Percentiles rank a stretch among this genome's conserved stretches.
Evolutionary conservation across 2,329 filamentous ascomycete genomes (phyloP).

Genomic region (Spiromastix sp.): DNA sequence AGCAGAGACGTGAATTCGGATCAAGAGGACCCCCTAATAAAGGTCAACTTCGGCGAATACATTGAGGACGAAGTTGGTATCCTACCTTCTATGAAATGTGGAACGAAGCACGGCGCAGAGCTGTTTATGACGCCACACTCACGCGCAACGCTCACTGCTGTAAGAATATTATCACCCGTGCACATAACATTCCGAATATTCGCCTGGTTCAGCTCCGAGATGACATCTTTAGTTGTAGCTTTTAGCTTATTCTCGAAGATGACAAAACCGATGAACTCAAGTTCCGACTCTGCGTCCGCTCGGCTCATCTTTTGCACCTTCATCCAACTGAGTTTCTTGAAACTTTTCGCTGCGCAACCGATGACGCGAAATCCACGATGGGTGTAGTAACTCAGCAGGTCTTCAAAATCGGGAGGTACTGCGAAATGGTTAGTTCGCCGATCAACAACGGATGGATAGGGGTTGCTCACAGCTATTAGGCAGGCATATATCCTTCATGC

Average conservation of each 20-base stretch:
- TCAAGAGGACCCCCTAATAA: constrained; percentile 57
- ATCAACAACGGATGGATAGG: neutral
- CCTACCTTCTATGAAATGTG: constrained; percentile 67
- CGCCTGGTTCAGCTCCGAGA: constrained; percentile 71
- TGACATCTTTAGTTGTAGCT: constrained; percentile 67
- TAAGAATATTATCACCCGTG: constrained; percentile 75
- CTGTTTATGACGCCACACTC: constrained; percentile 77
- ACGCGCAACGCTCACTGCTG: constrained; percentile 66
- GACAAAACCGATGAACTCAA: constrained; percentile 92
- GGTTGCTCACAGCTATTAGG: constrained; percentile 58
- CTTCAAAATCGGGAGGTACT: constrained; percentile 81
- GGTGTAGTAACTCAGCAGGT: constrained; percentile 80
- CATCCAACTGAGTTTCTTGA: constrained; percentile 82
- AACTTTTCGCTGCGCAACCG: constrained; percentile 80
- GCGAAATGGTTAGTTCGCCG: constrained; percentile 19
- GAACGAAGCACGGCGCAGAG: constrained; percentile 82
- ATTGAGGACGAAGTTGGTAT: constrained; percentile 1
- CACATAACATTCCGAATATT: constrained; percentile 89
- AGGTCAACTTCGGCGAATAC: constrained; percentile 8
- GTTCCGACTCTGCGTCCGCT: constrained; percentile 66
- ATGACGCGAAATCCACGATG: constrained; percentile 96
- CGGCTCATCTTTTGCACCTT: constrained; percentile 92
- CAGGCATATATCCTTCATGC: constrained; percentile 86
- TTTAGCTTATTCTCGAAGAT: constrained; percentile 99
- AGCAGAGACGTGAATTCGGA: constrained; percentile 61